Evolutionary conservation across 495 filamentous ascomycete species (phyloP).

Genomic region (Aspergillus leporis): DNA sequence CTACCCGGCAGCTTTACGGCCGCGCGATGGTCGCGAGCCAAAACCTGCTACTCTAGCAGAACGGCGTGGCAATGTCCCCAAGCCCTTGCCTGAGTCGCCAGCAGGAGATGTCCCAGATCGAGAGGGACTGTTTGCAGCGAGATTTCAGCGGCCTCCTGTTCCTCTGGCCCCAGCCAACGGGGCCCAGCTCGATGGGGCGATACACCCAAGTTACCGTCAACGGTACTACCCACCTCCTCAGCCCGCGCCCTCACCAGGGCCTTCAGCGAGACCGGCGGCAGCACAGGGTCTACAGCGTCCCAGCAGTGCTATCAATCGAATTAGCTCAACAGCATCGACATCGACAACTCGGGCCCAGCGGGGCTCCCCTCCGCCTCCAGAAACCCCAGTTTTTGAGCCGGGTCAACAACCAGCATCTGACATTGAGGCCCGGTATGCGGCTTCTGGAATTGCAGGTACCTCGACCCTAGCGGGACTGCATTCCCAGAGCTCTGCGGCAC

Average conservation of each 20-base stretch:
- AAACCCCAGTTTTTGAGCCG: conserved; percentile 84
- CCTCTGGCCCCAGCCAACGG: conserved; percentile 14
- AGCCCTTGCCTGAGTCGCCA: conserved; percentile 75
- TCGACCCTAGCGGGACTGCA: conserved; percentile 77
- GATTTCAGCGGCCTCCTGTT: conserved; percentile 34
- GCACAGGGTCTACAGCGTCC: conserved; percentile 41
- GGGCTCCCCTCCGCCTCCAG: conserved; percentile 92
- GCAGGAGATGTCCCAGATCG: conserved; percentile 69
- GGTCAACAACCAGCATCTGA: conserved; percentile 68
- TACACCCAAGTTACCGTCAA: conserved; percentile 60
- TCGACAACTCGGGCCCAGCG: conserved; percentile 90
- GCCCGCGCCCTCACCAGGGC: conserved; percentile 34
- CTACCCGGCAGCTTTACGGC: conserved; percentile 48
- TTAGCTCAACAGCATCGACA: conserved; percentile 84
- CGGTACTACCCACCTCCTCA: conserved; percentile 67
- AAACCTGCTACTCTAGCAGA: conserved; percentile 61
- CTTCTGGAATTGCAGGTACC: conserved; percentile 82
- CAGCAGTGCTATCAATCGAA: conserved; percentile 65
- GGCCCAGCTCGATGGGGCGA: conserved; percentile 30
- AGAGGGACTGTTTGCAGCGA: conserved; percentile 61
- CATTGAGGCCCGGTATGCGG: conserved; percentile 88
- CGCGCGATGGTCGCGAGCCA: conserved; percentile 45
- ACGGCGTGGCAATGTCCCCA: conserved; percentile 68
- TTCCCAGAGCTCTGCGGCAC: conserved; percentile 78
- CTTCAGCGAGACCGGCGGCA: conserved; percentile 18